Base-by-base conservation (phyloP, 2,329 filamentous ascomycete genomes). In the Phoma herbarum region DNA sequence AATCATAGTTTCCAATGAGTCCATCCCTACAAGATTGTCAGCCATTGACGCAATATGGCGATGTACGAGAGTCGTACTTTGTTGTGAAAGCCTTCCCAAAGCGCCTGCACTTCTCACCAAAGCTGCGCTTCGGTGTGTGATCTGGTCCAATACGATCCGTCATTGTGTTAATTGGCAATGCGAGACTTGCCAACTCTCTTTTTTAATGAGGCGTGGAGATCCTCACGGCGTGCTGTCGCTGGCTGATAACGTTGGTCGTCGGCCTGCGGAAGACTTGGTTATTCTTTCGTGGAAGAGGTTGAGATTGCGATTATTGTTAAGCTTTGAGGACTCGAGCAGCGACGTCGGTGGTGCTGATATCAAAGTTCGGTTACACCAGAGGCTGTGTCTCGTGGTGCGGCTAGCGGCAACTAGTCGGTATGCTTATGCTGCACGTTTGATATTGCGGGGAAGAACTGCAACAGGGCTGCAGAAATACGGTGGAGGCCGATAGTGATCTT, bases 1-100 rank as follows among this genome's bases (percentile, higher is more conserved):
- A 97, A 83, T 97, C 90, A 77, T 97, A 97, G 68, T 88, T 84
- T 62, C 93, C 93, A 55, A 97, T 77, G 25, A 97, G 83, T 12
- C 93, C 93, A 1, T 93, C 84, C 61, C 82, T 88, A 44, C 14
- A 16, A 1, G 8, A 14, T 22, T 2, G 18, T 55, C 6, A 60
- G 52, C 26, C 53, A 57, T 70, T 49, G 70, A 62, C n/a, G 31
- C 6, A n/a, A n/a, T 18, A 8, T 35, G 16, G 16, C 31, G 16
- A 35, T 35, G 7, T 16, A 8, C 11, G 20, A 45, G 12, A 26
- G 18, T 29, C 72, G 20, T 81, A 80, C 74, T 79, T 84, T 12
- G 82, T 84, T 0, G 82, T 84, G 60, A 83, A 81, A 3, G 81
- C 78, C 59, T 78, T 81, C 1, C 70, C 67, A 46, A 80, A 57